These are phyloP conservation scores for Corchorus capsularis DNA, from an alignment of 345 rosid genomes.

Conservation along the genomic window DNA sequence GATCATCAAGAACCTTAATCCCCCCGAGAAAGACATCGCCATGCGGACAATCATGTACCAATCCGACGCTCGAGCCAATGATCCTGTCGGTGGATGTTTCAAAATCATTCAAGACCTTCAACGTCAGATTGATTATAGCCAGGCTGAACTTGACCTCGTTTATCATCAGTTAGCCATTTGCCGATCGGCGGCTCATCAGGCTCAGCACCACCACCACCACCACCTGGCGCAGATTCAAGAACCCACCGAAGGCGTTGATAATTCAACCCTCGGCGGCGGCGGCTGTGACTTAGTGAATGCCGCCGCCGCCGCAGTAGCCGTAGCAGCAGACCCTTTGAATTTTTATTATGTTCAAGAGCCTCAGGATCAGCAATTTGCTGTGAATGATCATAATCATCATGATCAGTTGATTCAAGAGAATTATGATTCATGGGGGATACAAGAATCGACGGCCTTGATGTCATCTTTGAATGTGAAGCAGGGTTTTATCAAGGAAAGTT, in stretches of 20 bases:
- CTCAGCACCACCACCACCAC: constrained; percentile 32
- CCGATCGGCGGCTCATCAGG: constrained; percentile 40
- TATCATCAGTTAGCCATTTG: constrained; percentile 69
- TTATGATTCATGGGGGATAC: constrained; percentile 38
- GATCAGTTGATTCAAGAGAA: constrained; percentile 30
- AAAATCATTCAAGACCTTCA: constrained; percentile 67
- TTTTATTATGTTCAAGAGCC: constrained; percentile 31
- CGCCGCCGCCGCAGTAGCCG: too few relatives aligned
- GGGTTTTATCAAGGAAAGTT: constrained; percentile 32
- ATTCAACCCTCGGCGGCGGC: constrained; percentile 18
- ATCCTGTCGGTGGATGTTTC: constrained; percentile 85
- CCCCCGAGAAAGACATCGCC: constrained; percentile 73
- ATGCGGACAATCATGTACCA: constrained; percentile 87
- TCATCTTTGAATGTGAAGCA: constrained; percentile 35
- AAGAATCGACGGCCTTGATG: constrained; percentile 28
- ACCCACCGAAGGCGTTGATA: constrained; percentile 25
- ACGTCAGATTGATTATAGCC: constrained; percentile 61
- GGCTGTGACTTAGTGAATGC: constrained; percentile 21
- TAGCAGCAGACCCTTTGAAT: not conserved
- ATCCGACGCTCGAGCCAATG: constrained; percentile 82
- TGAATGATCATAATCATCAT: not conserved
- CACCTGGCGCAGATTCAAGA: constrained; percentile 39
- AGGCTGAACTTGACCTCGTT: constrained; percentile 75
- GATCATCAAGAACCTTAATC: constrained; percentile 66
- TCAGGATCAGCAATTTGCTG: not conserved